Conservation (phyloP, 345 rosid species). For the thale cress (Arabidopsis thaliana) region TAIR10.1 NC_003074.8:18775001-18775500, state of each 20-base stretch:
- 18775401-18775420: not conserved
- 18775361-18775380: conserved; percentile 16
- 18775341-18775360: conserved; percentile 25
- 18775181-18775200: conserved; percentile 10
- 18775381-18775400: not conserved
- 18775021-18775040: conserved; percentile 87
- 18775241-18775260: conserved; percentile 21
- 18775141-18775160: conserved; percentile 13
- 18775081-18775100: conserved; percentile 80
- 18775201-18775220: conserved; percentile 9
- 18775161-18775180: conserved; percentile 20
- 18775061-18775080: conserved; percentile 85
- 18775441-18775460: conserved; percentile 5
- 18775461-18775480: conserved; percentile 58
- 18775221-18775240: conserved; percentile 15
- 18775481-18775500: conserved; percentile 92
- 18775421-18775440: not conserved
- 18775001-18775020: conserved; percentile 70
- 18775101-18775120: not conserved
- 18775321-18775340: not conserved
- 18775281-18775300: not conserved
- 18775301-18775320: conserved; percentile 9
- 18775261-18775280: conserved; percentile 2
- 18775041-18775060: conserved; percentile 81
- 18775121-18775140: conserved; percentile 17